A percentile compares a stretch with the other conserved stretches of the same genome.
Evolutionary conservation across 2,329 filamentous ascomycete species (phyloP).

Genomic region (Triangularia setosa): DNA sequence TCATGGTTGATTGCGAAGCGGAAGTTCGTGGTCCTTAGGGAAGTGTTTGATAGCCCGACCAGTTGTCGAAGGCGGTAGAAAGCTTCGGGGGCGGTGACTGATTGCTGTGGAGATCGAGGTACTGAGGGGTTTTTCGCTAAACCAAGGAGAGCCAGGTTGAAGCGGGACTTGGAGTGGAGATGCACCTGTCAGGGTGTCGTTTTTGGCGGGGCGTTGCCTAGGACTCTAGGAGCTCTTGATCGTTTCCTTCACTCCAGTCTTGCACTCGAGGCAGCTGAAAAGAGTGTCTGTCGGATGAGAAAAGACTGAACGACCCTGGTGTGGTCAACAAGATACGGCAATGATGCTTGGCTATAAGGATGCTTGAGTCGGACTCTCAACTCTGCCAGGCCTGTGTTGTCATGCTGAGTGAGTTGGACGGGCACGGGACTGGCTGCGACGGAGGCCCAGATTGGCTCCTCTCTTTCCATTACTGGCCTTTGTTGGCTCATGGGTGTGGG

Average conservation of each 20-base stretch:
- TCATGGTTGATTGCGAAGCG: conserved; percentile 29
- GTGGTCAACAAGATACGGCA: neutral
- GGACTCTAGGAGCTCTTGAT: neutral
- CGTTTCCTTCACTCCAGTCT: neutral
- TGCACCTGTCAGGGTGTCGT: neutral
- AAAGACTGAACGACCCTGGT: neutral
- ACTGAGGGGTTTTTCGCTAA: conserved; percentile 23
- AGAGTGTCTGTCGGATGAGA: neutral
- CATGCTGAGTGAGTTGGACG: neutral
- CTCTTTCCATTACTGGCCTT: neutral
- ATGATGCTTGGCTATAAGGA: neutral
- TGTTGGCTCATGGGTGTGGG: neutral
- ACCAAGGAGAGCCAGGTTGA: conserved; percentile 13
- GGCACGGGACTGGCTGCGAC: neutral
- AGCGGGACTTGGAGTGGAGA: conserved; percentile 15
- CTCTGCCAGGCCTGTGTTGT: neutral
- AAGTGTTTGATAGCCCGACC: too few species aligned
- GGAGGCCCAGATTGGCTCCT: neutral
- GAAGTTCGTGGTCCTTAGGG: neutral
- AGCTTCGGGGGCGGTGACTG: neutral
- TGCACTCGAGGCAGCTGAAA: neutral
- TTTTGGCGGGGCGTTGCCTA: conserved; percentile 1
- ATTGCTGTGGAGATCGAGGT: neutral
- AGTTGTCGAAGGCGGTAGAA: neutral
- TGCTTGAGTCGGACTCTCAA: neutral